A percentile compares a stretch with the other conserved stretches of the same genome.
phyloP scores from a whole-genome alignment of 371 early-diverging fungal species.

The Mortierella polycephala region DNA sequence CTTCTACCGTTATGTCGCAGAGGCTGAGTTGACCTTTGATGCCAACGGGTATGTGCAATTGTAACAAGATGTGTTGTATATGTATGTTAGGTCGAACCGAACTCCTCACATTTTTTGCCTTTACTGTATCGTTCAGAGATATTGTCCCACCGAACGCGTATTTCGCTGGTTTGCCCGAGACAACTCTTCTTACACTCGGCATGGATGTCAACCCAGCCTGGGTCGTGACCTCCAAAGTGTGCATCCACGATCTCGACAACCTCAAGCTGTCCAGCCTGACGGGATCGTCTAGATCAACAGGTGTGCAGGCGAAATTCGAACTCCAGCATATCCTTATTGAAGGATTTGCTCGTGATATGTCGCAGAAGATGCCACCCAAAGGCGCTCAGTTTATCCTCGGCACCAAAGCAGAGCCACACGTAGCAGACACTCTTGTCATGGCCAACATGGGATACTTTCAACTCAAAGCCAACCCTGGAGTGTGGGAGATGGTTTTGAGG shows the following conservation, averaged over 20 bases:
- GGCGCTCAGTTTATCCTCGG: slow-evolving; percentile 91
- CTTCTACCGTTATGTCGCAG: slow-evolving; percentile 91
- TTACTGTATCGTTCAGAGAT: slow-evolving; percentile 1
- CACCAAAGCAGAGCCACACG: slow-evolving; percentile 60
- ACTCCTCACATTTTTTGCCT: not conserved
- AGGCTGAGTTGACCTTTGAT: slow-evolving; percentile 71
- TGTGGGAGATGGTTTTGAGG: slow-evolving; percentile 85
- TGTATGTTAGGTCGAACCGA: not conserved
- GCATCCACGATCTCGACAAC: slow-evolving; percentile 93
- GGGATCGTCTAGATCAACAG: slow-evolving; percentile 37
- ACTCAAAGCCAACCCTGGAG: slow-evolving; percentile 90
- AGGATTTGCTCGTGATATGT: slow-evolving; percentile 85
- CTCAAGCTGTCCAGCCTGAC: slow-evolving; percentile 71
- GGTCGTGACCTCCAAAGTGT: slow-evolving; percentile 86
- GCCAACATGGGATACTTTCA: slow-evolving; percentile 96
- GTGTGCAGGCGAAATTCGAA: slow-evolving; percentile 81
- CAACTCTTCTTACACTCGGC: slow-evolving; percentile 86
- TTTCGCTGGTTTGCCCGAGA: slow-evolving; percentile 80
- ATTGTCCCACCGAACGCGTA: slow-evolving; percentile 63
- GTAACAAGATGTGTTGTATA: not conserved
- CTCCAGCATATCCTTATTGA: slow-evolving; percentile 89
- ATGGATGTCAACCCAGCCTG: slow-evolving; percentile 88
- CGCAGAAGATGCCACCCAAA: slow-evolving; percentile 77
- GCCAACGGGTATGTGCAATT: slow-evolving; percentile 50
- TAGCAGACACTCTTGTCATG: slow-evolving; percentile 95